phyloP scores from a whole-genome alignment of 2,329 filamentous ascomycete species.

The Aspergillus felis region DNA sequence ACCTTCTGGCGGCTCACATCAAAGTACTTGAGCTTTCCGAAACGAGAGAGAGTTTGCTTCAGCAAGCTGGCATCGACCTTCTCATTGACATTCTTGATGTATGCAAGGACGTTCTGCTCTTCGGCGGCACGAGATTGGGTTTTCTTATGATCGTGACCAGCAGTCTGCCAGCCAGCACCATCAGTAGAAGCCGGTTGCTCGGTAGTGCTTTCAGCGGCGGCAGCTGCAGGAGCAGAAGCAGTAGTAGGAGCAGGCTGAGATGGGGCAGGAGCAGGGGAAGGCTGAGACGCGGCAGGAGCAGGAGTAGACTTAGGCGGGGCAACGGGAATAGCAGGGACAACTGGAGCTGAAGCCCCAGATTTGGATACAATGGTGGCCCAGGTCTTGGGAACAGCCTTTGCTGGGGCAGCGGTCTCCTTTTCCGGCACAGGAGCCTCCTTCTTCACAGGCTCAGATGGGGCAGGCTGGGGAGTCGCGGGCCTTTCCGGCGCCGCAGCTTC shows the following conservation, averaged over 20 bases:
- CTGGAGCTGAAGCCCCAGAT: constrained; percentile 37
- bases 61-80: constrained; percentile 75
- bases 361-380: constrained; percentile 60
- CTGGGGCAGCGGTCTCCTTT: constrained; percentile 43
- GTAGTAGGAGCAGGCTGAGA: constrained; percentile 20
- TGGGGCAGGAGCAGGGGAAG: constrained; percentile 27
- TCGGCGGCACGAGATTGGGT: constrained; percentile 69
- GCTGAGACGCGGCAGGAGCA: not conserved
- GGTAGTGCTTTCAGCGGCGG: constrained; percentile 52
- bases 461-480: constrained; percentile 60
- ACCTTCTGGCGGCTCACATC: constrained; percentile 73
- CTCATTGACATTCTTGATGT: constrained; percentile 93
- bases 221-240: constrained; percentile 32
- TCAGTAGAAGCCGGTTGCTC: constrained; percentile 77
- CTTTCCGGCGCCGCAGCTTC: constrained; percentile 54
- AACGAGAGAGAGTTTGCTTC: constrained; percentile 65
- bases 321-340: constrained; percentile 33
- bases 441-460: constrained; percentile 49
- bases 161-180: constrained; percentile 80
- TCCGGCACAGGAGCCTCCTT: constrained; percentile 48
- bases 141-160: constrained; percentile 72
- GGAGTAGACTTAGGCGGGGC: constrained; percentile 22
- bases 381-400: constrained; percentile 56
- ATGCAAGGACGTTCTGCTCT: constrained; percentile 75
- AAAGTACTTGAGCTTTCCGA: constrained; percentile 61